Evolutionary conservation across 129 eudicot species (phyloP).

Genomic region (Saposhnikovia divaricata): DNA sequence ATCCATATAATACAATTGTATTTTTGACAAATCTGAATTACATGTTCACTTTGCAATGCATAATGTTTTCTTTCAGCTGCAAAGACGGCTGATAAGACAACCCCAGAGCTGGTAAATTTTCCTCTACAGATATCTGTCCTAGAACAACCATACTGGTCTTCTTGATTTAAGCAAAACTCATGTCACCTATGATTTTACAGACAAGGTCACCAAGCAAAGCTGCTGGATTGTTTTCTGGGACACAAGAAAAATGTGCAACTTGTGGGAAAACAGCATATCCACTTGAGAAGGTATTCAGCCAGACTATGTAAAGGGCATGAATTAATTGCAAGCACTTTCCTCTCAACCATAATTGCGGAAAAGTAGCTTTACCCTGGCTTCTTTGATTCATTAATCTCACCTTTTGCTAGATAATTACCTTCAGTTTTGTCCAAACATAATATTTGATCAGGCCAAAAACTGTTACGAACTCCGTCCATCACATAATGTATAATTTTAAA

Average conservation of each 20-base stretch:
- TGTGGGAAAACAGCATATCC: conserved; percentile 98
- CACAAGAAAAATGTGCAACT: conserved; percentile 93
- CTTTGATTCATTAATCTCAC: neutral
- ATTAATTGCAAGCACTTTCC: neutral
- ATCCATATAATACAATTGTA: neutral
- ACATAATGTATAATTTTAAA: neutral
- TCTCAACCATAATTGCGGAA: neutral
- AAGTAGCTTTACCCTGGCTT: neutral
- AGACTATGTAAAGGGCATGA: neutral
- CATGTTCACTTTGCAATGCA: conserved; percentile 2
- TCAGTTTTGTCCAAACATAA: neutral
- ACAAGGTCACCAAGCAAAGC: conserved; percentile 99
- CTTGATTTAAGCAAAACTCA: conserved; percentile 4
- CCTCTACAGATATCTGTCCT: conserved; percentile 7
- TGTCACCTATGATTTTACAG: conserved; percentile 26
- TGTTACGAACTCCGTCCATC: neutral
- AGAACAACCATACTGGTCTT: conserved; percentile 5
- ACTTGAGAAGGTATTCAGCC: conserved; percentile 66
- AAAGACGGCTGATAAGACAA: conserved; percentile 66
- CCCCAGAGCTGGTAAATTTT: conserved; percentile 74
- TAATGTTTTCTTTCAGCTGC: conserved; percentile 50
- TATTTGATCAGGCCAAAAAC: neutral
- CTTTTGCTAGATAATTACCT: neutral
- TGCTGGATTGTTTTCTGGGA: conserved; percentile 97
- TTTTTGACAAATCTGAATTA: neutral